phyloP scores from a whole-genome alignment of 371 early-diverging fungal species.

The Nematocida minor region DNA sequence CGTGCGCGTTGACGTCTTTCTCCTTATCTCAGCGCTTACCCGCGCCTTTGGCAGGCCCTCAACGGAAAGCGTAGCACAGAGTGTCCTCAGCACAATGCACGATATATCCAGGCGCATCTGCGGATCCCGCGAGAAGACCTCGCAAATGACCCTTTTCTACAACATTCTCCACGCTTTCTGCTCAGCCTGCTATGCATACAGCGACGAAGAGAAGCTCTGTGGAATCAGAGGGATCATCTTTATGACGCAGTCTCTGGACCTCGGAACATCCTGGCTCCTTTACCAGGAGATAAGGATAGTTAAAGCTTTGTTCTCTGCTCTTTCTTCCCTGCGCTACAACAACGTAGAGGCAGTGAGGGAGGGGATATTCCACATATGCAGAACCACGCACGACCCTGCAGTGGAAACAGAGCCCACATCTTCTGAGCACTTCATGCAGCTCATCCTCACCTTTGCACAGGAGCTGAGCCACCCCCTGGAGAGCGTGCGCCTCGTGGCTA shows the following conservation, averaged over 20 bases:
- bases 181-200: constrained; percentile 36
- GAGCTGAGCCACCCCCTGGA: constrained; percentile 39
- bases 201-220: constrained; percentile 17
- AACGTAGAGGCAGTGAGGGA: constrained; percentile 28
- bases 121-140: constrained; percentile 40
- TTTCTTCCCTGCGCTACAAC: constrained; percentile 10
- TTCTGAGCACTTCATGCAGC: constrained; percentile 42
- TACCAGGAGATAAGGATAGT: constrained; percentile 46
- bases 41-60: constrained; percentile 17
- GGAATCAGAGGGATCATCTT: constrained; percentile 35
- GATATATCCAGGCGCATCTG: background rate
- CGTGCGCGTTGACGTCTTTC: background rate
- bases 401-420: constrained; percentile 13
- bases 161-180: constrained; percentile 47
- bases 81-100: constrained; percentile 28
- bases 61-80: constrained; percentile 23
- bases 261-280: constrained; percentile 24
- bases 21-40: constrained; percentile 13
- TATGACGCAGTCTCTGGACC: constrained; percentile 37
- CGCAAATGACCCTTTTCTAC: constrained; percentile 52
- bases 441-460: constrained; percentile 40
- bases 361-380: constrained; percentile 31
- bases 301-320: constrained; percentile 37
- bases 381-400: constrained; percentile 42
- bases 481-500: constrained; percentile 5